Base-by-base conservation (phyloP, 2,329 filamentous ascomycete species). In the Neonectria hederae region DNA sequence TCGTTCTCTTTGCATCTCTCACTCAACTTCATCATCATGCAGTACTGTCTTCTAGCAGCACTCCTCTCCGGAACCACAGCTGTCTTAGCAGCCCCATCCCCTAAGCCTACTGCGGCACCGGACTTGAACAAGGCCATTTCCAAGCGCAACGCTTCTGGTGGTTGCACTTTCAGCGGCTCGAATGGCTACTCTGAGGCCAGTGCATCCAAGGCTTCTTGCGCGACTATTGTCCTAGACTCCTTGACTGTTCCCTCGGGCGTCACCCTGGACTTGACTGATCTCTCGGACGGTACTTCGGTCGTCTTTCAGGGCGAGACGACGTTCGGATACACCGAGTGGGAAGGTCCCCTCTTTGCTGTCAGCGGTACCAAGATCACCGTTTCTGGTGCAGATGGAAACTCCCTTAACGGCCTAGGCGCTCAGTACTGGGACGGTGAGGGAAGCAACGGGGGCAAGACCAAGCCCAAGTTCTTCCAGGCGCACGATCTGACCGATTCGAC, bases 401-500 rank as follows among this genome's bases (percentile, higher is more conserved):
- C 60, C 5, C 30, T 62, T 1, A 62, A 62, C 40, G 60, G 60
- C 13, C 53, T 57, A 19, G 60, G 60, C 6, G 54, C 60, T 14
- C 30, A 53, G 22, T 62, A 54, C 54, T 62, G 60, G 60, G 60
- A 62, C 14, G 54, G 60, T 14, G 60, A 62, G 60, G 60, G 60
- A 13, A 62, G 60, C 48, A 62, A 62, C 40, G 60, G 60, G n/a
- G 60, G 60, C 54, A 58, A 57, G 54, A 62, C 60, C 13, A 62
- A 62, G 60, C 60, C 60, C 48, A 62, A 62, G 60, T 62, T 62
- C 30, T 62, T 62, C 30, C 60, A 62, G 54, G 60, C 60, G 28
- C 60, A 62, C 40, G 60, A 62, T 30, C 14, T 58, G 54, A 58
- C 60, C 48, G 48, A 53, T 19, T 62, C 60, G 30, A 62, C 60